Conservation (phyloP, 2,329 filamentous ascomycete species). For the Cytospora paraplurivora region DNA sequence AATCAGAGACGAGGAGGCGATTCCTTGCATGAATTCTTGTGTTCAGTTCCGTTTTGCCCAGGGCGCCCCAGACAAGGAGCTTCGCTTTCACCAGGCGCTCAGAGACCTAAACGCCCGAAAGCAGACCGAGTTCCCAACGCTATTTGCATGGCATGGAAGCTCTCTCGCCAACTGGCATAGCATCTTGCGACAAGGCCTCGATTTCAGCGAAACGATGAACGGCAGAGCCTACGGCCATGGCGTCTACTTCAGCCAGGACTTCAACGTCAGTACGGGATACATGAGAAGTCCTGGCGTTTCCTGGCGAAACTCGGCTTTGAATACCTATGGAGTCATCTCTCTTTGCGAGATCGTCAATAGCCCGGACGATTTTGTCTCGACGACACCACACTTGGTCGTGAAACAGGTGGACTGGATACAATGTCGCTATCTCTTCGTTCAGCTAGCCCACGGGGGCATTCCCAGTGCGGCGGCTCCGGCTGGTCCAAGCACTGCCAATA, state of each 20-base stretch:
- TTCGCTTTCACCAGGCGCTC: slow-evolving; percentile 69
- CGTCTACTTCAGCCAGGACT: slow-evolving; percentile 73
- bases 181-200: slow-evolving; percentile 79
- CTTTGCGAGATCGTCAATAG: slow-evolving; percentile 85
- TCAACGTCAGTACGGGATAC: slow-evolving; percentile 51
- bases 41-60: slow-evolving; percentile 87
- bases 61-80: slow-evolving; percentile 85
- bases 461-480: slow-evolving; percentile 12
- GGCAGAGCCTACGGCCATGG: slow-evolving; percentile 78
- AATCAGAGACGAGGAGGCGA: slow-evolving; percentile 49
- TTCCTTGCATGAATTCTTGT: slow-evolving; percentile 60
- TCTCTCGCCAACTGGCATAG: slow-evolving; percentile 56
- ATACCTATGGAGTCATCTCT: slow-evolving; percentile 62
- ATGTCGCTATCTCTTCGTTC: slow-evolving; percentile 77
- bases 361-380: slow-evolving; percentile 60
- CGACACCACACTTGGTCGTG: slow-evolving; percentile 69
- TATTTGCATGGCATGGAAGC: slow-evolving; percentile 57
- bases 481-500: background rate
- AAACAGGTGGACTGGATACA: slow-evolving; percentile 83
- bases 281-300: slow-evolving; percentile 7
- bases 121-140: slow-evolving; percentile 15
- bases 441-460: background rate
- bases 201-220: slow-evolving; percentile 64
- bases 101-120: slow-evolving; percentile 35
- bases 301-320: slow-evolving; percentile 72